Evolutionary conservation across 352 stramenopile genomes (phyloP).

Genomic region (Thraustochytrium sp.): DNA sequence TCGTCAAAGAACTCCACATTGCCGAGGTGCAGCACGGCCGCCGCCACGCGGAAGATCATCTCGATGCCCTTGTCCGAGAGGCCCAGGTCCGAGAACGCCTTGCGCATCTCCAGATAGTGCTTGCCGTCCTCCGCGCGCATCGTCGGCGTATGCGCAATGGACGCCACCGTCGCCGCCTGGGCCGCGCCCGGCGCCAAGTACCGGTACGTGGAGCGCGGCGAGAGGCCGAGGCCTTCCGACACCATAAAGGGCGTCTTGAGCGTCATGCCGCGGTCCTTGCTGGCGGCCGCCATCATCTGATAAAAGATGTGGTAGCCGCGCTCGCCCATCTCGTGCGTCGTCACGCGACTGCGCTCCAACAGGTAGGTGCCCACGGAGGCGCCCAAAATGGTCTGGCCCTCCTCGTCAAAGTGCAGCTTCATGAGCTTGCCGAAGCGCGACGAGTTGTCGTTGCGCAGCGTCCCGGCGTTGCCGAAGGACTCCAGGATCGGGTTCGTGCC

Average conservation of each 20-base stretch:
- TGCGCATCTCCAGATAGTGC: constrained; percentile 63
- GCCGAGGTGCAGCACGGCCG: constrained; percentile 85
- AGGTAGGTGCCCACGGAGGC: constrained; percentile 82
- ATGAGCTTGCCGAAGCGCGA: constrained; percentile 94
- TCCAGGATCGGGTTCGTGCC: constrained; percentile 96
- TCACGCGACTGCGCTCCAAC: constrained; percentile 78
- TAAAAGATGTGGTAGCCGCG: constrained; percentile 88
- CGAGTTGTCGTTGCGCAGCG: constrained; percentile 92
- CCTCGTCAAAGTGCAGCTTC: constrained; percentile 82
- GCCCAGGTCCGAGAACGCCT: constrained; percentile 65
- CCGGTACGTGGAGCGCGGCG: constrained; percentile 65
- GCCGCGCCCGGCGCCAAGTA: constrained; percentile 62
- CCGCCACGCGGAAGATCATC: constrained; percentile 80
- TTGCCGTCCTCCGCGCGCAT: constrained; percentile 71
- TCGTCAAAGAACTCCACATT: constrained; percentile 80
- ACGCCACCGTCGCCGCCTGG: constrained; percentile 52
- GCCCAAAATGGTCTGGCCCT: constrained; percentile 60
- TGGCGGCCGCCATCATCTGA: constrained; percentile 62
- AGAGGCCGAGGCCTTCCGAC: constrained; percentile 67
- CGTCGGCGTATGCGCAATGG: background rate
- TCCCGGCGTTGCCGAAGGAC: constrained; percentile 95
- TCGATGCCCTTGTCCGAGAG: constrained; percentile 76
- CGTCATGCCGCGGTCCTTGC: constrained; percentile 52
- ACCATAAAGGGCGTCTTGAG: constrained; percentile 5
- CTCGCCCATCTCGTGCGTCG: constrained; percentile 69